phyloP scores from a whole-genome alignment of 805 yeast genomes.

The Babjeviella inositovora region DNA sequence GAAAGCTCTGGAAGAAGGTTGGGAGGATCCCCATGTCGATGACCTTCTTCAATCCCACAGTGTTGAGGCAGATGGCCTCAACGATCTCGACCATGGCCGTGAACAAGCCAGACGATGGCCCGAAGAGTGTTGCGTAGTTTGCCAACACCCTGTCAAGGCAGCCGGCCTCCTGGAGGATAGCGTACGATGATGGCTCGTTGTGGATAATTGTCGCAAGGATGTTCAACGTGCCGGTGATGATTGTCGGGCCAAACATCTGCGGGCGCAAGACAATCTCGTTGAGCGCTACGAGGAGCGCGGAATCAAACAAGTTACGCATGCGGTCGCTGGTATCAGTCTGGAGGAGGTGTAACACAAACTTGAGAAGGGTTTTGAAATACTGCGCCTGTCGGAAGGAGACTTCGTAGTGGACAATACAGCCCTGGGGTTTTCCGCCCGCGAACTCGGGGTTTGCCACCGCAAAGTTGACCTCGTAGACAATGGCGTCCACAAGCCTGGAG shows the following conservation, averaged over 20 bases:
- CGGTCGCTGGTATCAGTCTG: constrained; percentile 72
- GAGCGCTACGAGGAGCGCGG: constrained; percentile 52
- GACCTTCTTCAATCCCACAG: constrained; percentile 50
- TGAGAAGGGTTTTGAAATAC: constrained; percentile 40
- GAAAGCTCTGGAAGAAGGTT: constrained; percentile 33
- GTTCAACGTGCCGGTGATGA: constrained; percentile 44
- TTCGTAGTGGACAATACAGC: constrained; percentile 28
- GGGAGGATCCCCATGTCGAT: constrained; percentile 17
- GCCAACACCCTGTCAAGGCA: constrained; percentile 50
- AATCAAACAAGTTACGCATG: constrained; percentile 72
- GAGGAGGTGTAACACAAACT: constrained; percentile 45
- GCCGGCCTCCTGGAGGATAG: constrained; percentile 64
- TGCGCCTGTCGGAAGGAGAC: constrained; percentile 47
- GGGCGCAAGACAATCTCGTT: constrained; percentile 43
- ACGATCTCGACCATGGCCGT: constrained; percentile 55
- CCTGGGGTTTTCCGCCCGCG: constrained; percentile 41
- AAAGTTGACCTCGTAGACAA: constrained; percentile 48
- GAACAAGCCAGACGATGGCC: constrained; percentile 41
- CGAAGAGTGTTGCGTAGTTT: constrained; percentile 36
- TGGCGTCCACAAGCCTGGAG: constrained; percentile 34
- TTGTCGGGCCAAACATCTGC: constrained; percentile 45
- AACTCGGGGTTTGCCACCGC: constrained; percentile 42
- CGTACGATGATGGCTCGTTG: constrained; percentile 81
- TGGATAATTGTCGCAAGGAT: constrained; percentile 61
- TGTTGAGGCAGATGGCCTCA: constrained; percentile 72